Evolutionary conservation across 345 rosid genomes (phyloP), one percentile per base, ranked within the genome.

Genomic region (Trapa bicornis): DNA sequence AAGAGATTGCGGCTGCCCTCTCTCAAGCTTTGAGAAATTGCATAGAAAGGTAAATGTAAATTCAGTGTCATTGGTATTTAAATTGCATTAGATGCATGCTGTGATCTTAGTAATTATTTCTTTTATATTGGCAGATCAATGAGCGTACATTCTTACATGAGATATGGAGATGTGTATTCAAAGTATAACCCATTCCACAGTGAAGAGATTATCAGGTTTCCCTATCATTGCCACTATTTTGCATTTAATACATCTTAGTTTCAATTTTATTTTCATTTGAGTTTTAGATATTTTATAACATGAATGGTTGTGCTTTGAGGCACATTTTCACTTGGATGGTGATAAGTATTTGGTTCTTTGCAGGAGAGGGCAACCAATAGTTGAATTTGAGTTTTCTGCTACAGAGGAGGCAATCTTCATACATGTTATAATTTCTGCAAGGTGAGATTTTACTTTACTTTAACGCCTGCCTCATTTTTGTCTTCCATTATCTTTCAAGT

Each of bases 311-410:
- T 2, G 9, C 50, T 47, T 57, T 4, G 12, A 32, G 15, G 47
- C 47, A 63, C 52, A 62, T 57, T 73, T 45, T 57, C 47, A 42
- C 57, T 16, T 53, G 8, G 65, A 12, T 68, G 11, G 37, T 67
- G 60, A 68, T 68, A 56, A 48, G 43, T 3, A 56, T 29, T 71
- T 52, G 53, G 67, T 35, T 53, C 77, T 77, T 69, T 81, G 77
- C 85, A 94, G 99, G 91, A 89, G 86, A 83, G 96, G 96, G 64
- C 96, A 80, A 62, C 96, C 89, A 58, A 83, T 88, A 6, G 76
- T 87, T 70, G 99, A 94, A 80, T 89, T 94, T 80, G 76, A 91
- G 72, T 94, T 94, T 84, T 83, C 99, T 80, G 97, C 99, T 43
- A 86, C 96, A 17, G 92, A 87, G 75, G 99, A 94, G 80, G 88